These are phyloP conservation scores for Asterophora lycoperdoides DNA, from an alignment of 768 basidiomycete species.

Conservation along the genomic window DNA sequence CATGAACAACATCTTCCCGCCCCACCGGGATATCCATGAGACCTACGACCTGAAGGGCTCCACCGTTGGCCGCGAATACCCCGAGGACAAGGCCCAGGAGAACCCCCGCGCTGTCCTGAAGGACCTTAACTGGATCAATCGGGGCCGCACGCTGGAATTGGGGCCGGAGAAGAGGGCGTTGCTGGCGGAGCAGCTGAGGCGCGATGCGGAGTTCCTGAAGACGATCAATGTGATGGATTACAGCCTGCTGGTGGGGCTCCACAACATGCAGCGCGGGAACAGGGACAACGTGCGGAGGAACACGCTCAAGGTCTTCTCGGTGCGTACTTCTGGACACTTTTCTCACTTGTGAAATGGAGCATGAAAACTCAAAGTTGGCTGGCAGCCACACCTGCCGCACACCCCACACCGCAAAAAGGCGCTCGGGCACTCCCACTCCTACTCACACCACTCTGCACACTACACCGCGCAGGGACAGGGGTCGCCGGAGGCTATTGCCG, in stretches of 20 bases:
- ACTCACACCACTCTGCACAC: conserved; percentile 31
- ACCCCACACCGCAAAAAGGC: conserved; percentile 53
- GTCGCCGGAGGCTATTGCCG: conserved; percentile 73
- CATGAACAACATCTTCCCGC: conserved; percentile 99
- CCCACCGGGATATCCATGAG: conserved; percentile 96
- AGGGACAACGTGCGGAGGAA: conserved; percentile 87
- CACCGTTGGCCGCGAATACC: conserved; percentile 82
- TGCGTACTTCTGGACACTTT: conserved; percentile 34
- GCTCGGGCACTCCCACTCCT: conserved; percentile 12
- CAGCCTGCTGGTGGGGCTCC: conserved; percentile 89
- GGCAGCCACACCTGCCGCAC: conserved; percentile 64
- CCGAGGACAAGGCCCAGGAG: conserved; percentile 73
- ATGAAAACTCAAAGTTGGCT: conserved; percentile 5
- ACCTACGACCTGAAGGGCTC: conserved; percentile 97
- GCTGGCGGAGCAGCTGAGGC: conserved; percentile 83
- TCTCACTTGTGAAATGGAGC: background rate
- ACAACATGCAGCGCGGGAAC: conserved; percentile 88
- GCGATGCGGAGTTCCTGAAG: conserved; percentile 86
- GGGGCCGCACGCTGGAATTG: conserved; percentile 73
- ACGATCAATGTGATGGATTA: conserved; percentile 93
- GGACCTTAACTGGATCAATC: conserved; percentile 94
- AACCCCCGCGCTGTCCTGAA: conserved; percentile 91
- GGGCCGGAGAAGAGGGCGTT: conserved; percentile 94
- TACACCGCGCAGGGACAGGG: conserved; percentile 32
- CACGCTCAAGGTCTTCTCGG: conserved; percentile 89